Percentiles rank a stretch among this genome's conserved stretches.
phyloP scores from a whole-genome alignment of 2,329 filamentous ascomycete genomes.

The Pestalotiopsis sp. region DNA sequence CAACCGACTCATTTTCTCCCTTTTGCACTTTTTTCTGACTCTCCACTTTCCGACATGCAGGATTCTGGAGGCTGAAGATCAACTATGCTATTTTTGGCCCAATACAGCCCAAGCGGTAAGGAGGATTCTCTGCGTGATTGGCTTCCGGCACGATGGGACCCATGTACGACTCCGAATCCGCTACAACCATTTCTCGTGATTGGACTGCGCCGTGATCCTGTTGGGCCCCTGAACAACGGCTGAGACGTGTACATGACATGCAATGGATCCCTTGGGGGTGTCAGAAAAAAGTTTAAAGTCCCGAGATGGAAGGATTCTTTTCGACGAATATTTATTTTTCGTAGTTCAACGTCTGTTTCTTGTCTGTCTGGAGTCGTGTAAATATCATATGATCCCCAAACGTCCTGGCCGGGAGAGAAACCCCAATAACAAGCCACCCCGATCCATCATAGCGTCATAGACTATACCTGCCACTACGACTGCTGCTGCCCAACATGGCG shows the following conservation, averaged over 20 bases:
- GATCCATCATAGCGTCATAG: not conserved
- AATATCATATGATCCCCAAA: no score
- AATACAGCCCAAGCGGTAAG: not conserved
- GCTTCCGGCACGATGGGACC: not conserved
- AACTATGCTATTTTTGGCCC: not conserved
- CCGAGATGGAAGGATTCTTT: not conserved
- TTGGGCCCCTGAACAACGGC: not conserved
- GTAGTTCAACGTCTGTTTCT: not conserved
- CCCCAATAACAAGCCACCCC: not conserved
- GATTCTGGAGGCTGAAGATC: not conserved
- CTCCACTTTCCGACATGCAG: not conserved
- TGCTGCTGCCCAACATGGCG: not conserved
- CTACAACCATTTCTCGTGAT: not conserved
- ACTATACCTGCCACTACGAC: not conserved
- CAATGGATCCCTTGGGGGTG: not conserved
- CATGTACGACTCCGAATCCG: not conserved
- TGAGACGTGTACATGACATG: not conserved
- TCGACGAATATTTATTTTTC: not conserved
- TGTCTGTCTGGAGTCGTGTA: no score
- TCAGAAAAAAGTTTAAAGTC: not conserved
- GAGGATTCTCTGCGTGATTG: not conserved
- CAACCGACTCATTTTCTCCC: not conserved
- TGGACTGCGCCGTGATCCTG: conserved; percentile 1
- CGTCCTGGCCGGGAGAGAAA: not conserved
- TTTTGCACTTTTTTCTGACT: not conserved